Evolutionary conservation across 805 yeast genomes (phyloP), one percentile per base, ranked within the genome.

Genomic region (Kazachstania bromeliacearum): DNA sequence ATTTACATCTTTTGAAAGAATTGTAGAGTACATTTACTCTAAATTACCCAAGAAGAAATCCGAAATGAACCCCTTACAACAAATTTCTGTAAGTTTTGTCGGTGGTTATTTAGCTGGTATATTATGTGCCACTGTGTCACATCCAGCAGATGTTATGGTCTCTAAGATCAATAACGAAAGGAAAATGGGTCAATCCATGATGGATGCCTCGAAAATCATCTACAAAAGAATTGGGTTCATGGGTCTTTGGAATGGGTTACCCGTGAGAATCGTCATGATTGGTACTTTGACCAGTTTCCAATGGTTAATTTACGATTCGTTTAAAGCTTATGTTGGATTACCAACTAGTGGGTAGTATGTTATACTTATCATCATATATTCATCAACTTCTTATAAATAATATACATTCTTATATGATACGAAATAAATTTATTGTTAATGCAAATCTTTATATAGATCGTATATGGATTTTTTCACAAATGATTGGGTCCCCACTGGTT

Each of bases 111-210:
- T 89, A 56, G 98, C 97, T 8, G 98, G 97, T 78, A 79, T 92
- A 38, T 75, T 88, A 67, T 89, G 96, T 69, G 97, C 98, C 6
- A 66, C 82, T 35, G 92, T 88, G 13, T 88, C 96, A 19, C 96
- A 92, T 61, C 98, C 98, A 15, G 97, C 97, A n/a, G 98, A 89
- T 62, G 96, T 89, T 23, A 79, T 92, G 95, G 97, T 89, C 18
- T 83, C 95, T 33, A 84, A 87, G 71, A 76, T 92, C 53, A 88
- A 85, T 59, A 71, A 80, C 36, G 59, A 55, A 25, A 41, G 87
- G 77, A 50, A 76, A 73, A 51, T 63, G 61, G 55, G 70, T 78
- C 95, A 87, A 64, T 54, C 80, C 4, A 69, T 73, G 51, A 77
- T 79, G 20, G 64, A 66, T 22, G 92, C 94, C 8, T 68, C 83